Evolutionary conservation across 2,329 filamentous ascomycete genomes (phyloP).

Genomic region (Ceratocystis lukuohia): DNA sequence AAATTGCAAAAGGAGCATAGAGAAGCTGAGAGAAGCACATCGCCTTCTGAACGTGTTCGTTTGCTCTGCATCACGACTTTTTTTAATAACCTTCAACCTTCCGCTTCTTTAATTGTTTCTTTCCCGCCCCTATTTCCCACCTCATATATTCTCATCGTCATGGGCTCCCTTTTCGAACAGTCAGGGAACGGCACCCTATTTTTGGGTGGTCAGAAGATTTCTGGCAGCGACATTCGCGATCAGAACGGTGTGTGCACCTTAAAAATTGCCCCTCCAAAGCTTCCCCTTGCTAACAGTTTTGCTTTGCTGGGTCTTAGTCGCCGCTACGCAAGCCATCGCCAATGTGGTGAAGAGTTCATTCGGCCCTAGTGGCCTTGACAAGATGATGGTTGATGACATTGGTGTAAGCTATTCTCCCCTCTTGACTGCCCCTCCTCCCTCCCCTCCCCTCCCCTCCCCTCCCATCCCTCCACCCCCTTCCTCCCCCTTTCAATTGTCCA

Average conservation of each 20-base stretch:
- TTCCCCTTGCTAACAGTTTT: conserved; percentile 9
- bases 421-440: background rate
- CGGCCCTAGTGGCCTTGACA: conserved; percentile 89
- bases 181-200: conserved; percentile 92
- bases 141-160: conserved; percentile 29
- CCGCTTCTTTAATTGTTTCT: conserved; percentile 11
- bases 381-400: conserved; percentile 99
- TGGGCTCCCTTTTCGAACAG: conserved; percentile 95
- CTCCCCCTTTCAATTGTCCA: conserved; percentile 13
- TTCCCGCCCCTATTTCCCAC: conserved; percentile 7
- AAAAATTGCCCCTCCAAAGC: conserved; percentile 16
- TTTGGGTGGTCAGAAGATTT: conserved; percentile 94
- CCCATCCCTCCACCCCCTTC: background rate
- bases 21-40: conserved; percentile 20
- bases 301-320: conserved; percentile 40
- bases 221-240: conserved; percentile 87
- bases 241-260: conserved; percentile 60
- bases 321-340: conserved; percentile 89
- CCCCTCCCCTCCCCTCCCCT: background rate
- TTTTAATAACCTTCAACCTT: conserved; percentile 6
- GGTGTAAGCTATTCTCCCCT: conserved; percentile 46
- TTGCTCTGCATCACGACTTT: conserved; percentile 14
- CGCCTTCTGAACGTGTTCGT: conserved; percentile 18
- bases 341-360: conserved; percentile 99
- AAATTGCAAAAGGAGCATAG: conserved; percentile 10